phyloP scores from a whole-genome alignment of 177 flowering plant species.

The Telopea speciosissima region DNA sequence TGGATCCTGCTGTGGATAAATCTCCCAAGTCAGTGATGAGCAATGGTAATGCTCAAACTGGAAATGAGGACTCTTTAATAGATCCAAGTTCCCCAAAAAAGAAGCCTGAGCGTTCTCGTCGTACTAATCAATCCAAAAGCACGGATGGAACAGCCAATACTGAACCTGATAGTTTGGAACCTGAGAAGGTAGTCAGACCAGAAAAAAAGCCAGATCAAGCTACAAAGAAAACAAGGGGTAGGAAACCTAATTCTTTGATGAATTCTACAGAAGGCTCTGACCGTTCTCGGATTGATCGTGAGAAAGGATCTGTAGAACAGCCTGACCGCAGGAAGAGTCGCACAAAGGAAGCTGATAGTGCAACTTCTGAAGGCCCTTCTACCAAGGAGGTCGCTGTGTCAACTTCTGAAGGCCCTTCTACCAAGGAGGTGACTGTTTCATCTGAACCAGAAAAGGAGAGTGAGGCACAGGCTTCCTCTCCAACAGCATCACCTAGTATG shows the following conservation, averaged over 20 bases:
- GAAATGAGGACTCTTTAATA: constrained; percentile 17
- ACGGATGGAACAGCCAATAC: constrained; percentile 11
- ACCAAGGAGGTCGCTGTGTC: constrained; percentile 20
- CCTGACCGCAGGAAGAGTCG: constrained; percentile 16
- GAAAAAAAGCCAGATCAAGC: constrained; percentile 24
- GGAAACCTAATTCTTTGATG: constrained; percentile 18
- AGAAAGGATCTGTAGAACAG: constrained; percentile 24
- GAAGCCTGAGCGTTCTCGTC: constrained; percentile 19
- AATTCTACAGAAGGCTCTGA: constrained; percentile 29
- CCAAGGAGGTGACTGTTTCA: constrained; percentile 20
- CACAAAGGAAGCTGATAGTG: constrained; percentile 17
- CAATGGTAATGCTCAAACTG: constrained; percentile 36
- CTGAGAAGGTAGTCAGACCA: constrained; percentile 15
- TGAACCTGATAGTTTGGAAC: constrained; percentile 20
- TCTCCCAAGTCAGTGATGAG: constrained; percentile 29
- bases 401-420: constrained; percentile 25
- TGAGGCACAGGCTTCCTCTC: constrained; percentile 18
- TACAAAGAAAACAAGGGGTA: constrained; percentile 24
- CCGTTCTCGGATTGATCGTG: constrained; percentile 20
- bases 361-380: constrained; percentile 25
- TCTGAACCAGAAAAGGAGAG: constrained; percentile 27
- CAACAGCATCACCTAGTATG: constrained; percentile 24
- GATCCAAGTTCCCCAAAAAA: constrained; percentile 16
- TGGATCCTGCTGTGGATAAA: constrained; percentile 21
- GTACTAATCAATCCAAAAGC: constrained; percentile 13